These are phyloP conservation scores for Leccinum rimulosum DNA, from an alignment of 768 basidiomycete species.

Conservation along the genomic window DNA sequence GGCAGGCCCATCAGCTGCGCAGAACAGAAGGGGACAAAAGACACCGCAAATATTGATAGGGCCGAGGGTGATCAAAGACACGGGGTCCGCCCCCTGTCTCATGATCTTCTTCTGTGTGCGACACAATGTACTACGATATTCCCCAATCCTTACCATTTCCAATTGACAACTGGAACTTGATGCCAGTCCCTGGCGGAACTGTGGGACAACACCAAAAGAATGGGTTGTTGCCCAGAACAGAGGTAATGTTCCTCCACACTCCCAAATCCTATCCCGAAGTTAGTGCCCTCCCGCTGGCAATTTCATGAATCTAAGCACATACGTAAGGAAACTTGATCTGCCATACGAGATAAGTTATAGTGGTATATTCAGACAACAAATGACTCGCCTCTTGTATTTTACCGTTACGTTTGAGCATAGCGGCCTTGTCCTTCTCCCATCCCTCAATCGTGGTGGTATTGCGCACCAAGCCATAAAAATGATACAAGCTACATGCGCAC, in stretches of 20 bases:
- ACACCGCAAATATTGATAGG: slow-evolving; percentile 7
- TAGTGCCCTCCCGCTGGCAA: slow-evolving; percentile 4
- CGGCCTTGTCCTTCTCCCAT: slow-evolving; percentile 96
- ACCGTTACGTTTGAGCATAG: slow-evolving; percentile 79
- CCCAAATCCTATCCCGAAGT: slow-evolving; percentile 69
- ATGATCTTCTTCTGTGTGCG: slow-evolving; percentile 6
- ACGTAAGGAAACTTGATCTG: slow-evolving; percentile 94
- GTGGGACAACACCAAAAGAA: slow-evolving; percentile 86
- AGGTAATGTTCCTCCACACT: slow-evolving; percentile 62
- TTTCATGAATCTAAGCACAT: slow-evolving; percentile 26
- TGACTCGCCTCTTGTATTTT: slow-evolving; percentile 71
- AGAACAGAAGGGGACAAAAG: background rate
- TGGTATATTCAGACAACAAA: background rate
- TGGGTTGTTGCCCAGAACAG: slow-evolving; percentile 73
- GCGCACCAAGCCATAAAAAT: slow-evolving; percentile 68
- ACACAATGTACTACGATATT: slow-evolving; percentile 28
- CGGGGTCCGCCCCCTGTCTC: slow-evolving; percentile 1
- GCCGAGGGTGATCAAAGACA: background rate
- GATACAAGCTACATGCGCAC: slow-evolving; percentile 67
- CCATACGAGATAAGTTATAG: slow-evolving; percentile 1
- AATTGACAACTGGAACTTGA: slow-evolving; percentile 70
- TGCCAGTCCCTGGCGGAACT: slow-evolving; percentile 62
- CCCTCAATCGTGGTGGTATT: slow-evolving; percentile 97
- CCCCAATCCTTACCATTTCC: slow-evolving; percentile 74
- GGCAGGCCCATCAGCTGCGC: slow-evolving; percentile 11